Conservation (phyloP, 2,329 filamentous ascomycete genomes). For the Microdochium trichocladiopsis region DNA sequence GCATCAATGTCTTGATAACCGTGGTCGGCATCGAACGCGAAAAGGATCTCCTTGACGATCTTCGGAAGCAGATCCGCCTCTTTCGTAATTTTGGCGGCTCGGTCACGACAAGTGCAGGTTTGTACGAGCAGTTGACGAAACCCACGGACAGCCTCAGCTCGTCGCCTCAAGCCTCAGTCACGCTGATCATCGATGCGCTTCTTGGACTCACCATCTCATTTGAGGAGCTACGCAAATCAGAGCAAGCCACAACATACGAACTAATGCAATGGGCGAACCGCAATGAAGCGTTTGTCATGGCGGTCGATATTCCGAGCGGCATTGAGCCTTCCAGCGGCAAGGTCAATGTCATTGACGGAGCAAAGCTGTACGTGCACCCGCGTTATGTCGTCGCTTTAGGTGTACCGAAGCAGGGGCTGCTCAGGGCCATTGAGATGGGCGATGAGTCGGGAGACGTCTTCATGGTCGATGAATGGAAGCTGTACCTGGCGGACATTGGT, state of each 20-base stretch:
- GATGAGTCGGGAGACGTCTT: constrained; percentile 37
- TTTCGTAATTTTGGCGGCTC: constrained; percentile 78
- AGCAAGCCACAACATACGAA: constrained; percentile 79
- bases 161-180: constrained; percentile 17
- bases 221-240: constrained; percentile 75
- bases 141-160: constrained; percentile 23
- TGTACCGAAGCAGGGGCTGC: constrained; percentile 76
- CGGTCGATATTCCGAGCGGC: constrained; percentile 87
- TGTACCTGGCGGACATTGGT: constrained; percentile 83
- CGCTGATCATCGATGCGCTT: constrained; percentile 64
- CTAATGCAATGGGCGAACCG: constrained; percentile 93
- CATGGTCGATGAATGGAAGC: constrained; percentile 60
- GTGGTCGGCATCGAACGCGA: constrained; percentile 81
- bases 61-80: constrained; percentile 74
- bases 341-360: constrained; percentile 62
- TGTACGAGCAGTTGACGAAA: constrained; percentile 53
- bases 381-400: constrained; percentile 81
- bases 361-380: constrained; percentile 71
- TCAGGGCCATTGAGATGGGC: constrained; percentile 65
- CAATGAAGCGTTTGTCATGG: constrained; percentile 72
- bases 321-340: constrained; percentile 73
- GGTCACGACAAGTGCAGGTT: constrained; percentile 53
- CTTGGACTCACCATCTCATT: constrained; percentile 83
- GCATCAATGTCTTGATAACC: constrained; percentile 73
- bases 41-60: constrained; percentile 69